These are phyloP conservation scores for Actinidia arguta DNA, from an alignment of 179 eudicot species.

Conservation along the genomic window DNA sequence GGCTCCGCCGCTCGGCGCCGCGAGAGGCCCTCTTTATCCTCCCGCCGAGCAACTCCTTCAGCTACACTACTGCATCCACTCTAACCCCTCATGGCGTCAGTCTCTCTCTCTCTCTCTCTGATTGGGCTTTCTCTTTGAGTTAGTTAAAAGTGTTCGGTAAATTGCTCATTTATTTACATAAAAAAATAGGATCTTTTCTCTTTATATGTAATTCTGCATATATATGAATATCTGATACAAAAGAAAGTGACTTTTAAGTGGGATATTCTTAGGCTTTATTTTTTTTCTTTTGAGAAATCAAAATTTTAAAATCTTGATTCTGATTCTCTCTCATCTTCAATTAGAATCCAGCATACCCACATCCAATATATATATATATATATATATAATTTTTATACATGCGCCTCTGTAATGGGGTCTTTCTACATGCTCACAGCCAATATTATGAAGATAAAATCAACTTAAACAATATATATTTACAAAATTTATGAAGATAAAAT, in stretches of 20 bases:
- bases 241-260: neutral
- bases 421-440: no score
- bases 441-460: no score
- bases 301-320: conserved; percentile 12
- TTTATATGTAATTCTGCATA: neutral
- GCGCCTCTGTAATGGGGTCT: no score
- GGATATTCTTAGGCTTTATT: neutral
- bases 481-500: no score
- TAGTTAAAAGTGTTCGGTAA: neutral
- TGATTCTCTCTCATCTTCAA: conserved; percentile 13
- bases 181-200: neutral
- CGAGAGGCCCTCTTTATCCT: conserved; percentile 70
- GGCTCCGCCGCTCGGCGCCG: conserved; percentile 64
- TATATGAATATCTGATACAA: neutral
- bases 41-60: conserved; percentile 78
- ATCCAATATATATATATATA: neutral
- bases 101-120: conserved; percentile 26
- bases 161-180: neutral
- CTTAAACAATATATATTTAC: no score
- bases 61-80: conserved; percentile 93
- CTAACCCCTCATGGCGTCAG: conserved; percentile 94
- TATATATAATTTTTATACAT: no score
- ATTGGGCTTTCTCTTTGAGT: neutral
- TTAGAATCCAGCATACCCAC: neutral
- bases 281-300: neutral